phyloP scores from a whole-genome alignment of 495 filamentous ascomycete genomes.

The Sphaerosporella brunnea region DNA sequence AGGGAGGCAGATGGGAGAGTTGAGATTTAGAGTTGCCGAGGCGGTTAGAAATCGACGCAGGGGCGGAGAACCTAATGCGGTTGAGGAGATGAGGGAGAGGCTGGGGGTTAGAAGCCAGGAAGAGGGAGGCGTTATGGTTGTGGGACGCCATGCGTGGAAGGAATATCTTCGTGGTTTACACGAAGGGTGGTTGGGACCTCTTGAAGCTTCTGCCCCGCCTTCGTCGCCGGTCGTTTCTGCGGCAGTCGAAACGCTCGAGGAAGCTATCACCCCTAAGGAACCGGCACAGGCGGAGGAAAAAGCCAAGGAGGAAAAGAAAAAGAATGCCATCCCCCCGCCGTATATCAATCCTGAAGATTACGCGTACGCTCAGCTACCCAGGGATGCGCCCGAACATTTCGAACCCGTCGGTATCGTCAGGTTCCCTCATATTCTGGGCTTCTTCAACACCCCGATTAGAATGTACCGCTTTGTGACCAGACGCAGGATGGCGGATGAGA shows the following conservation, averaged over 20 bases:
- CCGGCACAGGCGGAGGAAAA: background rate
- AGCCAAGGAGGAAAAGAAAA: conserved; percentile 14
- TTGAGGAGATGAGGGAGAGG: conserved; percentile 38
- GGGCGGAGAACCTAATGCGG: conserved; percentile 33
- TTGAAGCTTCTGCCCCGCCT: conserved; percentile 24
- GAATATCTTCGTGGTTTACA: conserved; percentile 88
- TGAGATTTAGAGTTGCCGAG: conserved; percentile 66
- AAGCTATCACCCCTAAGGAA: conserved; percentile 22
- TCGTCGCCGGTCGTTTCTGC: conserved; percentile 1
- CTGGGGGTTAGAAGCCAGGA: conserved; percentile 48
- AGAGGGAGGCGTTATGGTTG: conserved; percentile 55
- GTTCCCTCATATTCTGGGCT: conserved; percentile 83
- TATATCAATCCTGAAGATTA: conserved; percentile 12
- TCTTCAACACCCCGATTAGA: conserved; percentile 74
- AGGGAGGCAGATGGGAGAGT: conserved; percentile 71
- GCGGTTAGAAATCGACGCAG: conserved; percentile 51
- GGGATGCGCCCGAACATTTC: conserved; percentile 41
- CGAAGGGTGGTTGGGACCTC: conserved; percentile 87
- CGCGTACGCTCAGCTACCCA: conserved; percentile 40
- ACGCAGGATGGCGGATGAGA: conserved; percentile 63
- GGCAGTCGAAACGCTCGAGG: background rate
- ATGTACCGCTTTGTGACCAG: conserved; percentile 79
- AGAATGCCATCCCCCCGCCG: conserved; percentile 3
- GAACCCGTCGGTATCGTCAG: conserved; percentile 50
- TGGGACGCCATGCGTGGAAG: conserved; percentile 92